Base-by-base conservation (phyloP, 2,329 filamentous ascomycete genomes). In the Colletotrichum trifolii region DNA sequence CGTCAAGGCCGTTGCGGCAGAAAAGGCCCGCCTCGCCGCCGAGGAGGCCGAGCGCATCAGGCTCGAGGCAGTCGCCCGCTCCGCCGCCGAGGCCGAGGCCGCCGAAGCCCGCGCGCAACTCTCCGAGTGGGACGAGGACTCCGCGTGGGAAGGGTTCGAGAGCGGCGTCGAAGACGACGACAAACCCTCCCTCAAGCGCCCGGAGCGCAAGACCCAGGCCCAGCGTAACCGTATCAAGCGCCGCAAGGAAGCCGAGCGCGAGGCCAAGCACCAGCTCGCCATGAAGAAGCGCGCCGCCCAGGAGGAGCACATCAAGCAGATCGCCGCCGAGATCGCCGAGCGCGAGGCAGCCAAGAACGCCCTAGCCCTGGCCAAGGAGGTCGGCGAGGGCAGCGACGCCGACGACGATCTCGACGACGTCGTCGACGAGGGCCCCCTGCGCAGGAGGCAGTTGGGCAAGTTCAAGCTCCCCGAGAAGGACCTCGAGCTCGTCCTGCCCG, bases 221-320 rank as follows among this genome's bases (percentile, higher is more conserved):
- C 92, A 98, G 78, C 85, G 94, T 67, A 98, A 98, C 81, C 94
- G 91, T 76, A 90, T 92, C 73, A 93, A 94, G 82, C 86, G 93
- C 68, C 89, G 93, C 75, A 97, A 97, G 81, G 93, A 94, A 73
- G 91, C 92, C 57, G 94, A 97, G 79, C 85, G 89, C 50, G 83
- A 88, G 68, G 86, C 87, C 25, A 93, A 89, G 75, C 92, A 94
- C 80, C 91, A 95, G 69, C 87, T 87, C 34, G 87, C 90, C 71
- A 88, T 91, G 77, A 93, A 91, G 77, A 86, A 88, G 69, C 90
- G 89, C 72, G 87, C 91, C 66, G 86, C 87, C 68, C 92, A 97
- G 78, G 83, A 88, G 54, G 85, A 89, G 72, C 83, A 87, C 54
- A 88, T 95, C 72, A 90, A 90, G 77, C 85, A 89, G 74, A 88